phyloP scores from a whole-genome alignment of 164 flowering plant species.

The Platanus orientalis region DNA sequence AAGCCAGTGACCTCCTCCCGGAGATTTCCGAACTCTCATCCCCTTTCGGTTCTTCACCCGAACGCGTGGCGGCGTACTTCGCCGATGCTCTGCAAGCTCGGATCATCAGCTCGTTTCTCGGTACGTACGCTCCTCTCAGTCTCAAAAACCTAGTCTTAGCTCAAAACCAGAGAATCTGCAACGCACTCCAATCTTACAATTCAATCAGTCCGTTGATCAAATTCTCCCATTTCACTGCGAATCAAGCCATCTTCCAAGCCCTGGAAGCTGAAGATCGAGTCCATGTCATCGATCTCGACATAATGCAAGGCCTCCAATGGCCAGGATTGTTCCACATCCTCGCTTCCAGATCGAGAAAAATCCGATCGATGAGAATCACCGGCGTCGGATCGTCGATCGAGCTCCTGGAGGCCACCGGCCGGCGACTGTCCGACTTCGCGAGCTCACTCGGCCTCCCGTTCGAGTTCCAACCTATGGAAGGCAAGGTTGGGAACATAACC shows the following conservation, averaged over 20 bases:
- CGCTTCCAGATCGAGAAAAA: slow-evolving; percentile 53
- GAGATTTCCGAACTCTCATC: slow-evolving; percentile 69
- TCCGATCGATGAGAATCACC: slow-evolving; percentile 59
- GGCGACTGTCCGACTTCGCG: slow-evolving; percentile 78
- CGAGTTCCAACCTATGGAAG: slow-evolving; percentile 66
- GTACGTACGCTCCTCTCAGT: slow-evolving; percentile 44
- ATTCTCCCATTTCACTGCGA: too few species aligned
- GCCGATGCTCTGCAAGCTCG: slow-evolving; percentile 70
- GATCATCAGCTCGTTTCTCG: slow-evolving; percentile 49
- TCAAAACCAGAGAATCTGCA: slow-evolving; percentile 43
- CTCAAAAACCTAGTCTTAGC: slow-evolving; percentile 26
- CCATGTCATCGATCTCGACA: too few species aligned
- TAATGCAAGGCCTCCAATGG: too few species aligned
- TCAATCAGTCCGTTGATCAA: too few species aligned
- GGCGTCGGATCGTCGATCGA: slow-evolving; percentile 72
- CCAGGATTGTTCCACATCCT: too few species aligned
- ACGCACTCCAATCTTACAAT: slow-evolving; percentile 72
- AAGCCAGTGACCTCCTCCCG: slow-evolving; percentile 60
- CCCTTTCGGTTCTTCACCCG: slow-evolving; percentile 81
- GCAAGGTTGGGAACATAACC: slow-evolving; percentile 52
- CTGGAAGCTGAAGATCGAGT: slow-evolving; percentile 56
- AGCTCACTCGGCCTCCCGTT: slow-evolving; percentile 64
- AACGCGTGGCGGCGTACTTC: slow-evolving; percentile 84
- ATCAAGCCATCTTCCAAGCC: too few species aligned
- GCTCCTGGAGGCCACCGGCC: slow-evolving; percentile 63